Conservation (phyloP, 139 green algal genomes). For the Chlorella sorokiniana region DNA sequence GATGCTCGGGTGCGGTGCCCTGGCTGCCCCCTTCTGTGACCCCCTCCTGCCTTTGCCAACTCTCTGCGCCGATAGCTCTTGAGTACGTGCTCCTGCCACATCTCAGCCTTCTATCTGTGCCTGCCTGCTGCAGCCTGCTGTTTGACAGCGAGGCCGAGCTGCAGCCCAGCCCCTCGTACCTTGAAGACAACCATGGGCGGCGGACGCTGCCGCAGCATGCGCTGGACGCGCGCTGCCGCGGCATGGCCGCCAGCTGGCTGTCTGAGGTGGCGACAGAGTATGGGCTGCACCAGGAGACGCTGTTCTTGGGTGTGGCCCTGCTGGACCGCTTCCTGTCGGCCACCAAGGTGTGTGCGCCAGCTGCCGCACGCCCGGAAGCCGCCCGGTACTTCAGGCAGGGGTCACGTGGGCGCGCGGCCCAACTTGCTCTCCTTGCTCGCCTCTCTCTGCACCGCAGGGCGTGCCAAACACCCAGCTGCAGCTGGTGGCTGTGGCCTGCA, state of each 20-base stretch:
- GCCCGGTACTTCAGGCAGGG: background rate
- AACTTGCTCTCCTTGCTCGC: background rate
- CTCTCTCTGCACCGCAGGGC: conserved; percentile 13
- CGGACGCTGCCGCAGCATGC: background rate
- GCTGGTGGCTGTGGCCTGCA: conserved; percentile 60
- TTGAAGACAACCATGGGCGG: conserved; percentile 27
- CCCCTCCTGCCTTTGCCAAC: background rate
- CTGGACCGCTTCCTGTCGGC: conserved; percentile 61
- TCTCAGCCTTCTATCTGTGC: background rate
- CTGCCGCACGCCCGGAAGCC: background rate
- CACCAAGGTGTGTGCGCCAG: background rate
- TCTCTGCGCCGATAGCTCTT: background rate
- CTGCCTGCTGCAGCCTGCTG: conserved; percentile 29
- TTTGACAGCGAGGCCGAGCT: conserved; percentile 9
- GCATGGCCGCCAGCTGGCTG: conserved; percentile 56
- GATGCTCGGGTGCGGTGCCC: conserved; percentile 1
- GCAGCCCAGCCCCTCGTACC: background rate
- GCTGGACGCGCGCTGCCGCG: conserved; percentile 54
- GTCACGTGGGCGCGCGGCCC: background rate
- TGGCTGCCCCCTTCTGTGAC: too few species aligned
- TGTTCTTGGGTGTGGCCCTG: conserved; percentile 45
- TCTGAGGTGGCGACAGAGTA: conserved; percentile 52
- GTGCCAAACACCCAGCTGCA: conserved; percentile 59
- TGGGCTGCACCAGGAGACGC: conserved; percentile 57
- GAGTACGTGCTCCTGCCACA: background rate